phyloP scores from a whole-genome alignment of 176 grass and related monocot genomes.

The Aegilops longissima region DNA sequence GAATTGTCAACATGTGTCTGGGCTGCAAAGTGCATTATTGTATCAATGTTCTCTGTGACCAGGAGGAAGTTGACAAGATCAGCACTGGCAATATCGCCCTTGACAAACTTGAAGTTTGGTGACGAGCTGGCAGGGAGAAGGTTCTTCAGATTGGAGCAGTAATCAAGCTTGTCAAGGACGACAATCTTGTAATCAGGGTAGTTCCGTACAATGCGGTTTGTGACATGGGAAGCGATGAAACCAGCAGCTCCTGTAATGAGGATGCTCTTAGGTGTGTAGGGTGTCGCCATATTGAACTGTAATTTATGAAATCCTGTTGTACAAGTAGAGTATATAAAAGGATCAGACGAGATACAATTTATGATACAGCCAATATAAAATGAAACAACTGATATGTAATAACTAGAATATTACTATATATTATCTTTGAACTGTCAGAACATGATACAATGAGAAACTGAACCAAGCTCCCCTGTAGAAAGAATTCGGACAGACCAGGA shows the following conservation, averaged over 20 bases:
- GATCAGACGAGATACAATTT: not conserved
- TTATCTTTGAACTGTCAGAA: not conserved
- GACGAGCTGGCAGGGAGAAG: slow-evolving; percentile 57
- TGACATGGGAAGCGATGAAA: slow-evolving; percentile 81
- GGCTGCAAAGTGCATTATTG: slow-evolving; percentile 88
- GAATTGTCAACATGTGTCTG: slow-evolving; percentile 92
- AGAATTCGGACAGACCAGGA: not conserved
- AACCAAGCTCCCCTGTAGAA: not conserved
- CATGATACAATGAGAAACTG: not conserved
- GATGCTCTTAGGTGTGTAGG: slow-evolving; percentile 72
- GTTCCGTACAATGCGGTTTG: slow-evolving; percentile 66
- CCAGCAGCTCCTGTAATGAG: slow-evolving; percentile 82
- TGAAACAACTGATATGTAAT: not conserved
- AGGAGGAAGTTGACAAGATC: slow-evolving; percentile 91
- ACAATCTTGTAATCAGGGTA: slow-evolving; percentile 88
- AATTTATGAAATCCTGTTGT: slow-evolving; percentile 25
- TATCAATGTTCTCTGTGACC: slow-evolving; percentile 86
- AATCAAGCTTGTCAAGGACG: slow-evolving; percentile 89
- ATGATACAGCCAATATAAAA: not conserved
- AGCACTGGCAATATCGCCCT: slow-evolving; percentile 80
- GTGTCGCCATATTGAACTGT: slow-evolving; percentile 30
- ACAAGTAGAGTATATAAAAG: not conserved
- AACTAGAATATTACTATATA: not conserved
- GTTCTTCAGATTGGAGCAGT: slow-evolving; percentile 91
- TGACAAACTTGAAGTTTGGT: slow-evolving; percentile 89